Base-by-base conservation (phyloP, 1,284 basidiomycete species). In the Singerocomus rubriflavus region DNA sequence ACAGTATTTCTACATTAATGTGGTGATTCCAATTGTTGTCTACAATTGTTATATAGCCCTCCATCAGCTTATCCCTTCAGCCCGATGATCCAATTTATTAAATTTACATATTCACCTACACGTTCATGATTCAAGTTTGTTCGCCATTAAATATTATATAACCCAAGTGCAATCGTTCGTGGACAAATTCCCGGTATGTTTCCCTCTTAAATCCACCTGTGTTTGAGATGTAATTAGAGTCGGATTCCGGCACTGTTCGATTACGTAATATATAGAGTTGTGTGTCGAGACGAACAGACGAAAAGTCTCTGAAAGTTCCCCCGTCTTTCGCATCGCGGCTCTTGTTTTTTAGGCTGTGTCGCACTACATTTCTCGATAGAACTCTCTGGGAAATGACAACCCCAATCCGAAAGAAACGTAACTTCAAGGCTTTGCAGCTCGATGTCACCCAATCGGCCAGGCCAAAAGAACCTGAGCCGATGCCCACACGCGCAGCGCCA, bases 351-450 rank as follows among this genome's bases (percentile, higher is more conserved):
- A 46, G 40, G 32, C 34, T 40, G 38, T 44, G 44, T n/a, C 31
- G 13, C 30, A 39, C 39, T 14, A 29, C 45, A 29, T 40, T 25
- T 52, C 31, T 34, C 45, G 27, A 41, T 53, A 47, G 13, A 34
- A 35, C n/a, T 45, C 11, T 25, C 31, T 33, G 40, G 46, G 47
- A 47, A 31, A 74, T 74, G 73, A 56, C 72, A 32, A 71, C 71
- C 1, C 76, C 82, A 40, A 74, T 88, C 47, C 81, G 87, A 61
- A 88, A 88, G 66, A 91, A 91, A 69, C 79, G 88, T 50, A 90
- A 91, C 70, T 88, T 88, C 76, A 89, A 89, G 70, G 78, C 77
- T 32, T 79, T 91, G 27, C 77, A 80, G 59, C 80, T 90, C 57
- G 74, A 84, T 61, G 80, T 82, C 44, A 57, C 73, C 43, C 68